Conservation (phyloP, 2,329 filamentous ascomycete species). For the Cordyceps farinosa region DNA sequence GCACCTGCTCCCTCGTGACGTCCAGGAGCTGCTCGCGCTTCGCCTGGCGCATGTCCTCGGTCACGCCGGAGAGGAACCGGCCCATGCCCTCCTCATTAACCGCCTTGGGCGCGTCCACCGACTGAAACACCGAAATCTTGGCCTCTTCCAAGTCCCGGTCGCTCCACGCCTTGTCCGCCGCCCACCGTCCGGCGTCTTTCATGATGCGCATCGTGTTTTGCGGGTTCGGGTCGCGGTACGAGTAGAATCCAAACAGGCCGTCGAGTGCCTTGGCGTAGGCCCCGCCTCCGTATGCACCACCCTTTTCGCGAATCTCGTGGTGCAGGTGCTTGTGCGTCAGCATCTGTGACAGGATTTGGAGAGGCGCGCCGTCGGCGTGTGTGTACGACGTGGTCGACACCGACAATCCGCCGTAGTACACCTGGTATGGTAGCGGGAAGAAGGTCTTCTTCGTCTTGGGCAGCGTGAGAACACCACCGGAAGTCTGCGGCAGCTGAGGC, state of each 20-base stretch:
- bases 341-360: conserved; percentile 86
- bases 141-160: conserved; percentile 89
- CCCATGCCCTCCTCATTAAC: conserved; percentile 87
- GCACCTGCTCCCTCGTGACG: conserved; percentile 76
- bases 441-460: conserved; percentile 67
- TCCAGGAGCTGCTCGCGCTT: conserved; percentile 82
- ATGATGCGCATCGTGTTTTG: conserved; percentile 84
- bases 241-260: conserved; percentile 90
- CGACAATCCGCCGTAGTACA: conserved; percentile 86
- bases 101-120: conserved; percentile 80
- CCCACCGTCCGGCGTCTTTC: conserved; percentile 77
- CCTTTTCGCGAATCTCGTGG: conserved; percentile 96
- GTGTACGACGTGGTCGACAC: conserved; percentile 82
- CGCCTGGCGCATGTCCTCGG: conserved; percentile 82
- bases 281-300: conserved; percentile 90
- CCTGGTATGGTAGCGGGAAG: conserved; percentile 93
- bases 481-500: conserved; percentile 38
- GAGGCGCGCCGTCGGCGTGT: conserved; percentile 67
- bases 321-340: conserved; percentile 96
- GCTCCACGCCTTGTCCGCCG: conserved; percentile 75
- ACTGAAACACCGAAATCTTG: conserved; percentile 91
- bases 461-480: conserved; percentile 33
- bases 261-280: conserved; percentile 77
- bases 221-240: conserved; percentile 94
- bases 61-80: conserved; percentile 79